Evolutionary conservation across 805 yeast species (phyloP).

Genomic region (Wickerhamiella nectarea): DNA sequence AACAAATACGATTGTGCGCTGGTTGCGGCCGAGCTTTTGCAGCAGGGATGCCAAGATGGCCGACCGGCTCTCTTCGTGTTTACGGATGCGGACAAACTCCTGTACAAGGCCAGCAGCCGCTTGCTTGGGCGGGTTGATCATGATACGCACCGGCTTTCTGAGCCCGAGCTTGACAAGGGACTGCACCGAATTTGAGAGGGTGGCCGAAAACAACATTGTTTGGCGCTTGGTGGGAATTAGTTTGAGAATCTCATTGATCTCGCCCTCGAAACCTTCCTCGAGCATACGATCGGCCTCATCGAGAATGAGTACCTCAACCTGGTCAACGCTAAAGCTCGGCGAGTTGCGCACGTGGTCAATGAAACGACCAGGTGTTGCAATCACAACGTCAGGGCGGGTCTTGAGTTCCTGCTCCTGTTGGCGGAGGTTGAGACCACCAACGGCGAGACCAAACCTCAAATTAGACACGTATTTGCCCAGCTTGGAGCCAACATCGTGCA

Average conservation of each 20-base stretch:
- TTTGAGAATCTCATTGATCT: conserved; percentile 76
- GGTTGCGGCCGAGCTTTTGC: conserved; percentile 51
- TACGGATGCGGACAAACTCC: conserved; percentile 89
- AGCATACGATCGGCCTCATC: conserved; percentile 99
- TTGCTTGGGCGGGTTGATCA: conserved; percentile 94
- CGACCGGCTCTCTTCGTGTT: conserved; percentile 62
- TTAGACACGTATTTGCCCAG: conserved; percentile 64
- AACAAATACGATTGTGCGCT: conserved; percentile 78
- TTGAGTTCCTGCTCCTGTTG: conserved; percentile 92
- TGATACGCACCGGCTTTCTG: conserved; percentile 80
- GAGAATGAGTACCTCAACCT: conserved; percentile 80
- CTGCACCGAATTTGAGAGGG: conserved; percentile 90
- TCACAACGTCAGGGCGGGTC: conserved; percentile 85
- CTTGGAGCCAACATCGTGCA: conserved; percentile 81
- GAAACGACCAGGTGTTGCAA: conserved; percentile 98
- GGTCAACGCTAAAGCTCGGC: conserved; percentile 78
- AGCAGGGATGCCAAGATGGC: conserved; percentile 65
- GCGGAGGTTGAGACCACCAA: conserved; percentile 91
- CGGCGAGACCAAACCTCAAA: conserved; percentile 83
- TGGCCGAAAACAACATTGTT: conserved; percentile 88
- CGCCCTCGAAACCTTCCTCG: conserved; percentile 97
- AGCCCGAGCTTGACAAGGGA: conserved; percentile 77
- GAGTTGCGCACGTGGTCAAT: conserved; percentile 95
- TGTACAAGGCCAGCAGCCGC: conserved; percentile 84
- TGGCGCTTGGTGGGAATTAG: conserved; percentile 85